Evolutionary conservation across 2,329 filamentous ascomycete species (phyloP), one percentile per base, ranked within the genome.

Genomic region (Venturia aucupariae): DNA sequence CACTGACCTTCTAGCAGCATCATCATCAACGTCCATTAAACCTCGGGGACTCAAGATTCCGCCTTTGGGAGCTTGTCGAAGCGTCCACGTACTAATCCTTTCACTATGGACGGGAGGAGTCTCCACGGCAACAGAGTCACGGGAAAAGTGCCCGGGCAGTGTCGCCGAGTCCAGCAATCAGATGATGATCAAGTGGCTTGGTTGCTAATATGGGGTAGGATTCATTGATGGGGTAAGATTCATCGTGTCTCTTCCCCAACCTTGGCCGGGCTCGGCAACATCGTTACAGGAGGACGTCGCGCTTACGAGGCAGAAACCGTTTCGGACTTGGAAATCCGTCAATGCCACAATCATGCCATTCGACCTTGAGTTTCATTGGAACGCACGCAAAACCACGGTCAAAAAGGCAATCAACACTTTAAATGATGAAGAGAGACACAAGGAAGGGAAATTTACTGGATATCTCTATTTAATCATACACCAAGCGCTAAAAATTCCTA

Each of bases 281-380:
- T 8, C 17, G 19, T 57, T 17, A 27, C 51, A 35, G 51, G 51
- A 35, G 8, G 27, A 35, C 51, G 51, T 35, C 51, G 51, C 51
- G 51, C 15, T 57, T 35, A 35, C 51, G 51, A 57, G 8, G 51
- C 51, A 57, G 27, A 57, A 57, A 57, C 51, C 13, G 51, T 57
- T 57, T 57, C 51, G 51, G 30, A 57, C 51, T 57, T 27, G 51
- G 30, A 19, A 8, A 38, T 57, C 35, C 51, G 51, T 57, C 27
- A 57, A 57, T 57, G 51, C 51, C 51, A 19, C 27, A 2, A n/a
- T 19, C 51, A 35, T 32, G 27, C 27, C 51, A 57, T 57, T 51
- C 27, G 6, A 57, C 17, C 24, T 10, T n/a, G 5, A n/a, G 51
- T 57, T 57, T 57, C 51, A 57, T 57, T n/a, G 27, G 30, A 22